Evolutionary conservation across 2,329 filamentous ascomycete species (phyloP).

Genomic region (Penicillium sp.): DNA sequence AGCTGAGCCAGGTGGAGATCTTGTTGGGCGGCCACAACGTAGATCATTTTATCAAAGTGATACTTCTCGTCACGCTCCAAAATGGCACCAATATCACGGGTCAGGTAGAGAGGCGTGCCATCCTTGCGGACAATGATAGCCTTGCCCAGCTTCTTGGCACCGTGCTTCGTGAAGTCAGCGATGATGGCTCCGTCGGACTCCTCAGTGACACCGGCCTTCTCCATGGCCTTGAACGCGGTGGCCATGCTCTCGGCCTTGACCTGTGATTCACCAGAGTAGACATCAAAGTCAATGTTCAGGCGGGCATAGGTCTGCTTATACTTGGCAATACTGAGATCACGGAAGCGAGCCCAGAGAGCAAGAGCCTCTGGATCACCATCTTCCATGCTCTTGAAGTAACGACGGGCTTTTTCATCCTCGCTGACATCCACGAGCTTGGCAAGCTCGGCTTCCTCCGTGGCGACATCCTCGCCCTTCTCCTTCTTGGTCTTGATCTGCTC

Average conservation of each 20-base stretch:
- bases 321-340: constrained; percentile 65
- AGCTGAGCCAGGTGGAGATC: constrained; percentile 67
- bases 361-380: constrained; percentile 63
- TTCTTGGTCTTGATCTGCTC: constrained; percentile 53
- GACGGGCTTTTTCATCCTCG: constrained; percentile 63
- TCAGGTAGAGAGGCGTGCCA: constrained; percentile 69
- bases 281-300: constrained; percentile 67
- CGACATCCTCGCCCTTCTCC: constrained; percentile 53
- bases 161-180: constrained; percentile 71
- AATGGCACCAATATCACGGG: constrained; percentile 69
- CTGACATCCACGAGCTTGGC: constrained; percentile 55
- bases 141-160: constrained; percentile 68
- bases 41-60: constrained; percentile 70
- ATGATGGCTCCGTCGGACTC: constrained; percentile 68
- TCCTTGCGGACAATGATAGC: constrained; percentile 69
- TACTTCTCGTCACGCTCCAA: constrained; percentile 65
- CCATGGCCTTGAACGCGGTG: constrained; percentile 61
- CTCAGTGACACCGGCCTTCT: constrained; percentile 64
- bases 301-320: constrained; percentile 67
- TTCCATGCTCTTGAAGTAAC: constrained; percentile 71
- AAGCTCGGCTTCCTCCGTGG: constrained; percentile 54
- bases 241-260: constrained; percentile 66
- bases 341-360: constrained; percentile 65
- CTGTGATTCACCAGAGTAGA: constrained; percentile 71
- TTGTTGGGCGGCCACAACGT: constrained; percentile 67